Percentiles rank a stretch among this genome's conserved stretches.
Evolutionary conservation across 169 alveolate species (phyloP).

Genomic region (Plasmodium coatneyi): DNA sequence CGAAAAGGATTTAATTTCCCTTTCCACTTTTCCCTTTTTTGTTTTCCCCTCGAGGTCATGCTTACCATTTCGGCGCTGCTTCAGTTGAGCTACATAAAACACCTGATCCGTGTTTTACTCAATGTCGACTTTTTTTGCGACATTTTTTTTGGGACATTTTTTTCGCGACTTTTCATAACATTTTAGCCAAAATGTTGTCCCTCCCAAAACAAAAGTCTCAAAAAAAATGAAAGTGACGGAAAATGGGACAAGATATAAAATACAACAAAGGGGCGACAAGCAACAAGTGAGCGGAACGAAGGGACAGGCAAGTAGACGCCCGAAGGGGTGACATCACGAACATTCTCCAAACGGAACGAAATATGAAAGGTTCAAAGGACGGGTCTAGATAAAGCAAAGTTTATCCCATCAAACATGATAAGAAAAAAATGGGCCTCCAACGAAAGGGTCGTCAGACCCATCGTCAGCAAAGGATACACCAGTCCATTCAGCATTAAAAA

Average conservation of each 20-base stretch:
- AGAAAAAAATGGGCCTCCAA: background rate
- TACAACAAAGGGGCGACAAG: background rate
- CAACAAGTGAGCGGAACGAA: background rate
- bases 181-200: background rate
- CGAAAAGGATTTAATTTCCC: background rate
- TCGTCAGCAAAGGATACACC: background rate
- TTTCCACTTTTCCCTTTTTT: constrained; percentile 15
- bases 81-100: background rate
- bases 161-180: background rate
- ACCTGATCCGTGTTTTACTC: background rate
- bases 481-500: constrained; percentile 15
- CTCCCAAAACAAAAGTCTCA: background rate
- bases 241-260: background rate
- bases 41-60: background rate
- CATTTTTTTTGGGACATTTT: background rate
- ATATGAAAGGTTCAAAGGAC: background rate
- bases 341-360: background rate
- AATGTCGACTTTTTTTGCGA: background rate
- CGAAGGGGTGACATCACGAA: background rate
- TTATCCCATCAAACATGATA: background rate
- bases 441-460: constrained; percentile 41
- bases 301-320: background rate
- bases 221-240: background rate
- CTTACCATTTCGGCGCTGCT: background rate
- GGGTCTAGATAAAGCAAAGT: background rate